Conservation (phyloP, 1,284 basidiomycete genomes). For the Rhodotorula glutinis region DNA sequence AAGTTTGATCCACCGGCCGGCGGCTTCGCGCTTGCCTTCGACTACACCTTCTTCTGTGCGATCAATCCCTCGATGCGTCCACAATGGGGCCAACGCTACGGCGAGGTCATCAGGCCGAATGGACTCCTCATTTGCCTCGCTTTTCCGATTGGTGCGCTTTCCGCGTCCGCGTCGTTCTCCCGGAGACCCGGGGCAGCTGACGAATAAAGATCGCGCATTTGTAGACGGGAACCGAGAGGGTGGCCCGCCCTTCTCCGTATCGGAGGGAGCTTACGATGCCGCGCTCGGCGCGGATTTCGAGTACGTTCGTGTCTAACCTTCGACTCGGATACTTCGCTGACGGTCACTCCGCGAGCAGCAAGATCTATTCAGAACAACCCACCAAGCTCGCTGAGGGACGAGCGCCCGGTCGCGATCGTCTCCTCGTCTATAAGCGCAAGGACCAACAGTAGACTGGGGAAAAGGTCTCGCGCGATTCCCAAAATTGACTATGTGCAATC, state of each 20-base stretch:
- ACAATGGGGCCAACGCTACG: conserved; percentile 29
- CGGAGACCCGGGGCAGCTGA: neutral
- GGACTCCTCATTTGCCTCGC: conserved; percentile 30
- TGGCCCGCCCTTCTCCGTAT: conserved; percentile 40
- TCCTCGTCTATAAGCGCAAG: conserved; percentile 29
- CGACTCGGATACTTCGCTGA: neutral
- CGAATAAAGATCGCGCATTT: neutral
- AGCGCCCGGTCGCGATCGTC: conserved; percentile 26
- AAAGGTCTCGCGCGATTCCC: neutral
- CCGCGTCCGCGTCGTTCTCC: neutral
- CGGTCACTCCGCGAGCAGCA: conserved; percentile 4
- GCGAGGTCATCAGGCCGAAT: conserved; percentile 15
- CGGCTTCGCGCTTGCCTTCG: conserved; percentile 25
- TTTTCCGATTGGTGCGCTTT: conserved; percentile 25
- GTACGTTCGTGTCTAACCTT: neutral
- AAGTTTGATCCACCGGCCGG: conserved; percentile 6
- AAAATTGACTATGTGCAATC: neutral
- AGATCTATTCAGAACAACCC: conserved; percentile 29
- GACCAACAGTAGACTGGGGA: neutral
- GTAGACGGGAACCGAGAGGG: conserved; percentile 37
- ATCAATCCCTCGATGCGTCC: conserved; percentile 16
- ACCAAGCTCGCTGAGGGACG: conserved; percentile 16
- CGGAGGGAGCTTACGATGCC: conserved; percentile 31
- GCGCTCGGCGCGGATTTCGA: conserved; percentile 32
- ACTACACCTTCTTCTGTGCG: conserved; percentile 39